phyloP scores from a whole-genome alignment of 2,329 filamentous ascomycete species.

The Scolecobasidium constrictum region DNA sequence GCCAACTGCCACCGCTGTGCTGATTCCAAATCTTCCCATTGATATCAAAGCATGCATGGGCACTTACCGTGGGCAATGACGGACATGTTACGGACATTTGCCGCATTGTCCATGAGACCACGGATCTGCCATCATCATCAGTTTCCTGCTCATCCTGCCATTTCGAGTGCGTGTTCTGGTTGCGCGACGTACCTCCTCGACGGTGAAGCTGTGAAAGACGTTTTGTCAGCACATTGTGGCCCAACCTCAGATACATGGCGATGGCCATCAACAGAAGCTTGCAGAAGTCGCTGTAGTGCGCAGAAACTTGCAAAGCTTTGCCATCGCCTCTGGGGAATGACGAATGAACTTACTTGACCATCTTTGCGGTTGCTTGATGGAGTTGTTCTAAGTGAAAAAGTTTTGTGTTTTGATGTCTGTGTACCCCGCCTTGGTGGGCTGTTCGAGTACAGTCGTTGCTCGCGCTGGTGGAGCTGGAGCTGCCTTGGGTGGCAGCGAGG shows the following conservation, averaged over 20 bases:
- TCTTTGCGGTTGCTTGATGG: slow-evolving; percentile 68
- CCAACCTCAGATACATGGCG: too few relatives aligned
- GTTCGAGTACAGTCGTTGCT: slow-evolving; percentile 19
- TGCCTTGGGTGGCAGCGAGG: too few relatives aligned
- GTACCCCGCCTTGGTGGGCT: slow-evolving; percentile 22
- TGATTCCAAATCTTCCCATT: too few relatives aligned
- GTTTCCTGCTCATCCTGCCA: slow-evolving; percentile 1
- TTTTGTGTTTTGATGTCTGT: neutral
- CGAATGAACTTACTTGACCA: slow-evolving; percentile 99
- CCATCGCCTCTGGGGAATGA: too few relatives aligned
- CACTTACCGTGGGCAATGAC: slow-evolving; percentile 90
- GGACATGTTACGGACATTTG: slow-evolving; percentile 88
- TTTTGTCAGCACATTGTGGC: slow-evolving; percentile 3
- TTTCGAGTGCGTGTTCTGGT: slow-evolving; percentile 17
- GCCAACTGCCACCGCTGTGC: too few relatives aligned
- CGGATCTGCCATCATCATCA: slow-evolving; percentile 47
- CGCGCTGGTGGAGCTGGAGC: too few relatives aligned
- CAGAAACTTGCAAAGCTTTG: too few relatives aligned
- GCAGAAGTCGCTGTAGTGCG: too few relatives aligned
- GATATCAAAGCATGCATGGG: too few relatives aligned
- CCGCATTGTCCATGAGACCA: slow-evolving; percentile 66
- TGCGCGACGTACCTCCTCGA: slow-evolving; percentile 61
- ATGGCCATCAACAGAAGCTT: too few relatives aligned
- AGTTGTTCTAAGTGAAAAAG: slow-evolving; percentile 17
- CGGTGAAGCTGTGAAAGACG: slow-evolving; percentile 67